These are phyloP conservation scores for Stenogyne calaminthoides DNA, from an alignment of 305 asterid species.

Conservation along the genomic window DNA sequence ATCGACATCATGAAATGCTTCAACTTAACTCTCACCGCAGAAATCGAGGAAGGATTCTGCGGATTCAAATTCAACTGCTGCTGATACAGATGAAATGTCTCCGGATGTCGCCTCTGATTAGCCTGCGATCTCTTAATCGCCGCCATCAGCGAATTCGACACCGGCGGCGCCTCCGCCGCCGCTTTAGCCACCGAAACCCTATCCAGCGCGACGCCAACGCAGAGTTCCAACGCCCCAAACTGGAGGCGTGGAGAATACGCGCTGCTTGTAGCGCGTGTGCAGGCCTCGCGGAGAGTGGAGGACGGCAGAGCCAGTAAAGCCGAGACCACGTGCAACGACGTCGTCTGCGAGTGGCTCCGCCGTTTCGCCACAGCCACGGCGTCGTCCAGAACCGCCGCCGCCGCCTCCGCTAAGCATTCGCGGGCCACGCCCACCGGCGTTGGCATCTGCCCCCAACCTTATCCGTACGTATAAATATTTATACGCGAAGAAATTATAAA, in stretches of 20 bases:
- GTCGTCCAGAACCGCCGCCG: conserved; percentile 71
- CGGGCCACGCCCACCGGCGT: conserved; percentile 91
- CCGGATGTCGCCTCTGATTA: conserved; percentile 87
- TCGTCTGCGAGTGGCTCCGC: conserved; percentile 85
- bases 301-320: conserved; percentile 68
- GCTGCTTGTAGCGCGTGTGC: conserved; percentile 74
- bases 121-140: conserved; percentile 95
- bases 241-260: conserved; percentile 78
- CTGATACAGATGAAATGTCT: conserved; percentile 79
- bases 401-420: conserved; percentile 80
- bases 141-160: conserved; percentile 90
- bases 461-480: conserved; percentile 24
- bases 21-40: conserved; percentile 73
- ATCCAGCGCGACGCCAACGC: conserved; percentile 78
- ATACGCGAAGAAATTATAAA: not conserved
- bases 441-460: conserved; percentile 74
- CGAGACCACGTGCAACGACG: conserved; percentile 80
- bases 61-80: conserved; percentile 54
- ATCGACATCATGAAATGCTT: conserved; percentile 80
- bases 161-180: conserved; percentile 58
- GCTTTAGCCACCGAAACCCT: conserved; percentile 59
- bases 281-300: conserved; percentile 72
- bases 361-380: conserved; percentile 79
- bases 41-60: conserved; percentile 49
- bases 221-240: conserved; percentile 78